Evolutionary conservation across 2,329 filamentous ascomycete species (phyloP).

Genomic region (Exophiala sideris): DNA sequence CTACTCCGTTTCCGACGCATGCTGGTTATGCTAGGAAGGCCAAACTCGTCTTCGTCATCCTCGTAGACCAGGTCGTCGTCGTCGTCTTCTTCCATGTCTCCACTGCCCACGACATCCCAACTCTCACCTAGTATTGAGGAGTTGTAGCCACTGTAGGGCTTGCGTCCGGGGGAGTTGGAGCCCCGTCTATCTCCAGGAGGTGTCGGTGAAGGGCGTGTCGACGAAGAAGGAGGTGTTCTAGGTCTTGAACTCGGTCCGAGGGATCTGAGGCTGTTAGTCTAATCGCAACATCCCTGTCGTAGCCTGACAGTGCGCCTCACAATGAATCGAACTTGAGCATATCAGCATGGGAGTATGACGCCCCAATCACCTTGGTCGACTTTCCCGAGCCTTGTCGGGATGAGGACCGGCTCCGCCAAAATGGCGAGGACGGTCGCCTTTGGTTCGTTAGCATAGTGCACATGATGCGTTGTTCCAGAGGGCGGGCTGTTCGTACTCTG

Average conservation of each 20-base stretch:
- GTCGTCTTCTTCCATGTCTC: slow-evolving; percentile 62
- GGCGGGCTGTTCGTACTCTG: slow-evolving; percentile 34
- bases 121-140: slow-evolving; percentile 70
- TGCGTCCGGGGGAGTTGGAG: slow-evolving; percentile 26
- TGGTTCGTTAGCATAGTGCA: slow-evolving; percentile 26
- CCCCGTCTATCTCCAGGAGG: slow-evolving; percentile 13
- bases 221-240: slow-evolving; percentile 30
- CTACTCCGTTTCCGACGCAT: slow-evolving; percentile 70
- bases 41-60: slow-evolving; percentile 92
- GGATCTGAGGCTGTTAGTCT: slow-evolving; percentile 10
- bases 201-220: slow-evolving; percentile 20
- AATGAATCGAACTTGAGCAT: slow-evolving; percentile 81
- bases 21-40: slow-evolving; percentile 84
- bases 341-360: slow-evolving; percentile 93
- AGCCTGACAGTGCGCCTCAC: slow-evolving; percentile 48
- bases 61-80: slow-evolving; percentile 70
- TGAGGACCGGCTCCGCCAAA: slow-evolving; percentile 68
- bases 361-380: slow-evolving; percentile 76
- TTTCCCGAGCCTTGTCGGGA: slow-evolving; percentile 55
- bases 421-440: slow-evolving; percentile 76
- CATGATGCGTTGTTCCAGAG: neutral
- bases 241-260: slow-evolving; percentile 30
- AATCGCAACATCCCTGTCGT: neutral
- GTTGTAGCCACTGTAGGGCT: slow-evolving; percentile 37
- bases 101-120: slow-evolving; percentile 69